Evolutionary conservation across 768 basidiomycete species (phyloP), one percentile per base, ranked within the genome.

Genomic region (Candolleomyces eurysporus): DNA sequence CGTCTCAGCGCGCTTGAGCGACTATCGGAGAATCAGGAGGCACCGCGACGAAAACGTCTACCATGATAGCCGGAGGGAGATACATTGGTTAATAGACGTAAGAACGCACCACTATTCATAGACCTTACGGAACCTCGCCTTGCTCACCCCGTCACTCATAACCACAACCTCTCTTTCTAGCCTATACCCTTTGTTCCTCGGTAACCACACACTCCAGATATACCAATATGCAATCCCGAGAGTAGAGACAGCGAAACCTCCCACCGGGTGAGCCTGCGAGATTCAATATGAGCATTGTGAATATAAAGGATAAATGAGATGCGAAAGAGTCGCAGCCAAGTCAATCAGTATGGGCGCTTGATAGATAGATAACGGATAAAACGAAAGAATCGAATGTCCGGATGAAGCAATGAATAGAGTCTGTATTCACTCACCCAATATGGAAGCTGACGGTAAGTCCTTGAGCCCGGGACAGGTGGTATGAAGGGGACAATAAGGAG

Each of bases 401-500:
- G 11, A 36, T 36, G 36, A 36, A 36, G 8, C 36, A 36, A 11
- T 26, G 26, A 26, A 26, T 26, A 26, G 26, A 26, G 26, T 26
- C 4, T 26, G 36, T 36, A 11, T 36, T 8, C 36, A 73, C 87
- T 66, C 65, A 90, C 89, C 79, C 85, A 90, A 65, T 91, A 91
- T 4, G 89, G 88, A 11, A 91, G 75, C 60, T 75, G 67, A 22
- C 82, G 75, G 64, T 90, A 91, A 2, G 80, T 79, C 51, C 73
- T 73, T 5, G 76, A 76, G 7, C 82, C 86, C 5, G 73, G 69
- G 0, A 75, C 68, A 0, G 90, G 90, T 4, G 89, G 89, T 32
- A 90, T 73, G 55, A 90, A 73, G 0, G 90, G 89, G 5, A 84
- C 82, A 39, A 80, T 63, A n/a, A 83, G 71, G 21, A 91, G 74